Evolutionary conservation across 108 stramenopile species (phyloP), one percentile per base, ranked within the genome.

Genomic region (Cyclotella kingstonii): DNA sequence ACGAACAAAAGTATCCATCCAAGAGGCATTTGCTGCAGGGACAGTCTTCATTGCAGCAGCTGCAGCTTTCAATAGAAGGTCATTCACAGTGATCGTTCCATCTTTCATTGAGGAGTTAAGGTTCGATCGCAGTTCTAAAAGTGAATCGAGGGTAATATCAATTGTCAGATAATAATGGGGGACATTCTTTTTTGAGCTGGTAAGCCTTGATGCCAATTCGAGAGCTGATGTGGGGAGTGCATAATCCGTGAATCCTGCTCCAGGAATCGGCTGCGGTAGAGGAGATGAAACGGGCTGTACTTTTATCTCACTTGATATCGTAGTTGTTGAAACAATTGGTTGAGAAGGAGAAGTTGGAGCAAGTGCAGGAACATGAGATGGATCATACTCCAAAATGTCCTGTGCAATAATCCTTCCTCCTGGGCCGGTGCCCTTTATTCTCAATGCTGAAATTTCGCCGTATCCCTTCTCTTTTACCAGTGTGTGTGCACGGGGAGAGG

Each of bases 121-220:
- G 34, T 63, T 53, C 25, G 78, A 82, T 33, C 97, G 89, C 19
- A 98, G 65, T 30, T 72, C 70, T 67, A 98, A 60, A 11, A 96
- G 71, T 39, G 70, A 65, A 56, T 92, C 93, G 52, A 99, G 55
- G 49, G 86, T 60, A 3, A 98, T 69, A 64, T 98, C 96, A 17
- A 94, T 79, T 34, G 96, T 90, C 6, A 98, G 93, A 72, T 98
- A 99, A 80, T 95, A 98, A 70, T 97, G 96, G 0, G 99, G 97
- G 12, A 98, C 96, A 41, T 89, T 87, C 48, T 78, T 78, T 81
- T 97, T 98, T 57, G 85, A 81, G 33, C 79, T 49, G 2, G 95
- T 69, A 43, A 98, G 74, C 18, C 77, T 77, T 12, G 77, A 60
- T n/a, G 95, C 96, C 46, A 85, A 69, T 46, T 82, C 77, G 60